Percentiles rank a stretch among this genome's conserved stretches.
phyloP scores from a whole-genome alignment of 805 yeast genomes.

The Starmerella sirachaensis region DNA sequence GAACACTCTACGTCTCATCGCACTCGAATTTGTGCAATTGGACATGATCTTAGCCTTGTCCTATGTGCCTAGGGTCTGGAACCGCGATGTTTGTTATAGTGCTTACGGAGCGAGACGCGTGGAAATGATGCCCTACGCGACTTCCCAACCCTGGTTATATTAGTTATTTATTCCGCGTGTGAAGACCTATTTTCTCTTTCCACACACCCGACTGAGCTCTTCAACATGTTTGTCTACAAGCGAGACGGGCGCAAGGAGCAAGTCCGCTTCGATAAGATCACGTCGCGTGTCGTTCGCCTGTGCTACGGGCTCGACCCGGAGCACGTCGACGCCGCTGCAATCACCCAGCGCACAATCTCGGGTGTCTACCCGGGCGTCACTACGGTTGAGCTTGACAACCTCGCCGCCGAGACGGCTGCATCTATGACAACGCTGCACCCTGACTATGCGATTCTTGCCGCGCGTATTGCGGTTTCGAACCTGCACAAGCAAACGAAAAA shows the following conservation, averaged over 20 bases:
- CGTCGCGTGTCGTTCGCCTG: conserved; percentile 84
- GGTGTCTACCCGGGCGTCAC: conserved; percentile 98
- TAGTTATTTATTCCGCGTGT: conserved; percentile 16
- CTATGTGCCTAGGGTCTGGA: too few relatives aligned
- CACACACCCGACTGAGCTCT: conserved; percentile 1
- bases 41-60: too few relatives aligned
- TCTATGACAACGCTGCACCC: conserved; percentile 96
- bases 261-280: conserved; percentile 90
- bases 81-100: too few relatives aligned
- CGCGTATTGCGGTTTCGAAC: conserved; percentile 88
- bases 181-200: conserved; percentile 1
- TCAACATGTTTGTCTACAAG: conserved; percentile 67
- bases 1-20: too few relatives aligned
- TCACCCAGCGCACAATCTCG: conserved; percentile 87
- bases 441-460: conserved; percentile 91
- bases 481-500: conserved; percentile 89
- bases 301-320: conserved; percentile 87
- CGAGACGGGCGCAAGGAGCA: conserved; percentile 94
- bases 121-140: too few relatives aligned
- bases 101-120: too few relatives aligned
- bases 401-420: conserved; percentile 95
- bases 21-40: too few relatives aligned
- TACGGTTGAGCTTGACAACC: conserved; percentile 70
- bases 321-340: conserved; percentile 90
- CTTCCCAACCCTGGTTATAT: conserved; percentile 18